A percentile compares a stretch with the other conserved stretches of the same genome.
Conservation (phyloP, 164 flowering plant species). For the Houttuynia cordata region DNA sequence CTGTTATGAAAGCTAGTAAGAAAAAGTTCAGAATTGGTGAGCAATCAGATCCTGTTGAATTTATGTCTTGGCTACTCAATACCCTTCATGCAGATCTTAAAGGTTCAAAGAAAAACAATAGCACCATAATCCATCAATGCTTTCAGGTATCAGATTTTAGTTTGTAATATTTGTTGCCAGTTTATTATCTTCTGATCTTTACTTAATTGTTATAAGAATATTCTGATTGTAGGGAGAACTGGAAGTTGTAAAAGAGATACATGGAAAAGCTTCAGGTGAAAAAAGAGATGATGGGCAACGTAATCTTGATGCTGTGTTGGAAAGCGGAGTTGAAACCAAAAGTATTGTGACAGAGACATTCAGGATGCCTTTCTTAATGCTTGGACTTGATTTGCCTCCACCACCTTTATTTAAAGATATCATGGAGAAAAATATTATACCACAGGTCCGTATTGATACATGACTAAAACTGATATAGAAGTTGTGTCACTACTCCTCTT, state of each 20-base stretch:
- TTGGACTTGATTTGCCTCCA: slow-evolving; percentile 95
- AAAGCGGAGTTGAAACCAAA: slow-evolving; percentile 26
- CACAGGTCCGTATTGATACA: slow-evolving; percentile 48
- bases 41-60: slow-evolving; percentile 96
- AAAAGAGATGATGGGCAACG: slow-evolving; percentile 44
- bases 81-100: slow-evolving; percentile 73
- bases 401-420: slow-evolving; percentile 93
- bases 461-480: background rate
- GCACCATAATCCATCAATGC: slow-evolving; percentile 72
- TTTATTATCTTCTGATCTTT: background rate
- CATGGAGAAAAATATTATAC: slow-evolving; percentile 96
- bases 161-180: background rate
- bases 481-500: no score
- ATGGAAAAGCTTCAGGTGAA: slow-evolving; percentile 29
- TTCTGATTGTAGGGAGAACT: slow-evolving; percentile 56
- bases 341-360: slow-evolving; percentile 35
- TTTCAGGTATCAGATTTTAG: slow-evolving; percentile 55
- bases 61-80: slow-evolving; percentile 97
- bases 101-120: slow-evolving; percentile 32
- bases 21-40: slow-evolving; percentile 75
- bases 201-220: slow-evolving; percentile 1
- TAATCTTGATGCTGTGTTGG: slow-evolving; percentile 19
- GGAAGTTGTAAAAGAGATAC: slow-evolving; percentile 82
- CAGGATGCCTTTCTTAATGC: slow-evolving; percentile 94
- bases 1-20: slow-evolving; percentile 93